phyloP scores from a whole-genome alignment of 2,329 filamentous ascomycete genomes.

The Scedosporium apiospermum region DNA sequence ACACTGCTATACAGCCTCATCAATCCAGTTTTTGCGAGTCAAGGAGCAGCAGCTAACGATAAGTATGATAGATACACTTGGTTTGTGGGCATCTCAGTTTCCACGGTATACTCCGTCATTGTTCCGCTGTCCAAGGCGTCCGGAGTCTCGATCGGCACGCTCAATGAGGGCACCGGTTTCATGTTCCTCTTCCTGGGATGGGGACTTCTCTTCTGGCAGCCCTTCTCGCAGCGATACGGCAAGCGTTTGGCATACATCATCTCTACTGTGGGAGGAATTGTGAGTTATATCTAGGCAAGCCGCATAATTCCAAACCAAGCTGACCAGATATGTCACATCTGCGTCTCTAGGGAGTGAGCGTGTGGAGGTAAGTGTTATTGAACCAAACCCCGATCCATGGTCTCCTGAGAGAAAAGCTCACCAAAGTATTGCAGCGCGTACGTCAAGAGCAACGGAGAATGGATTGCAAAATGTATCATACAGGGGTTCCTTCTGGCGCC shows the following conservation, averaged over 20 bases:
- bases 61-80: conserved; percentile 21
- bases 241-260: conserved; percentile 36
- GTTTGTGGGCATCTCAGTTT: conserved; percentile 29
- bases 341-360: conserved; percentile 12
- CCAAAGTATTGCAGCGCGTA: conserved; percentile 22
- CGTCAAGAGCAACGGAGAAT: conserved; percentile 27
- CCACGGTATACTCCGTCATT: conserved; percentile 28
- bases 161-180: conserved; percentile 40
- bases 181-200: conserved; percentile 43
- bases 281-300: conserved; percentile 9
- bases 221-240: conserved; percentile 42
- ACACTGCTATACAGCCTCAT: too few relatives aligned
- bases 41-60: too few relatives aligned
- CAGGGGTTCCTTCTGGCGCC: conserved; percentile 33
- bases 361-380: conserved; percentile 14
- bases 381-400: not conserved
- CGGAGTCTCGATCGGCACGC: conserved; percentile 26
- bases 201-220: conserved; percentile 42
- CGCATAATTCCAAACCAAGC: not conserved
- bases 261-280: conserved; percentile 22
- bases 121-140: conserved; percentile 24
- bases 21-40: too few relatives aligned
- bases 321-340: not conserved
- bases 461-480: conserved; percentile 34
- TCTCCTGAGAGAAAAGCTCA: not conserved